Conservation (phyloP, 768 basidiomycete genomes). For the Cystofilobasidium macerans region DNA sequence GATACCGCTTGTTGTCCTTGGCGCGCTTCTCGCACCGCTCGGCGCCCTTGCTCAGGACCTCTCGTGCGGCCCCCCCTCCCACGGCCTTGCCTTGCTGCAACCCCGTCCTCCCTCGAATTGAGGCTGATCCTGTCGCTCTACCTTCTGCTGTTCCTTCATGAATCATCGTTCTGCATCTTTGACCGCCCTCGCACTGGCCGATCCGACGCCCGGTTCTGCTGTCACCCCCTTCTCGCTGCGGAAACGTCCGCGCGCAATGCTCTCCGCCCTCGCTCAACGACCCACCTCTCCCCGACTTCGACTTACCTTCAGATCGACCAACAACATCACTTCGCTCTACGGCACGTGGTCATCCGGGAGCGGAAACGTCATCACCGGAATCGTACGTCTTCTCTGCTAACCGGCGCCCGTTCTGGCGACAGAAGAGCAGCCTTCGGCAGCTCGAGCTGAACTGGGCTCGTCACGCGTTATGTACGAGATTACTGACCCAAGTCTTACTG, state of each 20-base stretch:
- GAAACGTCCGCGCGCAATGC: background rate
- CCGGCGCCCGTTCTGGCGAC: too few species aligned
- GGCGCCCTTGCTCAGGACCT: constrained; percentile 3
- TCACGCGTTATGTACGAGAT: too few species aligned
- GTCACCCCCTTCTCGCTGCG: constrained; percentile 4
- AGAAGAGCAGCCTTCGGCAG: too few species aligned
- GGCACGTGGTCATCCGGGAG: constrained; percentile 85
- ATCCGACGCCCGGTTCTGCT: background rate
- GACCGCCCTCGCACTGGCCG: too few species aligned
- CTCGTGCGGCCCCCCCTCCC: background rate
- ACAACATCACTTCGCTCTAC: constrained; percentile 56
- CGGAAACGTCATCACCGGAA: constrained; percentile 62
- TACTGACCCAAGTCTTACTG: too few species aligned
- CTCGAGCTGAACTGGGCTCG: too few species aligned
- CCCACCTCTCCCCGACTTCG: background rate
- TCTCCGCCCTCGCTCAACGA: background rate
- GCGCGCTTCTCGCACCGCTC: background rate
- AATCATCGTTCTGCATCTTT: too few species aligned
- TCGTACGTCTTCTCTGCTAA: constrained; percentile 50
- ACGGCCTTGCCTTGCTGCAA: background rate
- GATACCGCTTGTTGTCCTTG: constrained; percentile 6
- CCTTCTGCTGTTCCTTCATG: too few species aligned
- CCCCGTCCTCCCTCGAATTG: background rate
- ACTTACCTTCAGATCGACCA: constrained; percentile 28
- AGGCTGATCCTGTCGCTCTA: too few species aligned